Evolutionary conservation across 441 rosid species (phyloP).

Genomic region (Gossypium laxum): DNA sequence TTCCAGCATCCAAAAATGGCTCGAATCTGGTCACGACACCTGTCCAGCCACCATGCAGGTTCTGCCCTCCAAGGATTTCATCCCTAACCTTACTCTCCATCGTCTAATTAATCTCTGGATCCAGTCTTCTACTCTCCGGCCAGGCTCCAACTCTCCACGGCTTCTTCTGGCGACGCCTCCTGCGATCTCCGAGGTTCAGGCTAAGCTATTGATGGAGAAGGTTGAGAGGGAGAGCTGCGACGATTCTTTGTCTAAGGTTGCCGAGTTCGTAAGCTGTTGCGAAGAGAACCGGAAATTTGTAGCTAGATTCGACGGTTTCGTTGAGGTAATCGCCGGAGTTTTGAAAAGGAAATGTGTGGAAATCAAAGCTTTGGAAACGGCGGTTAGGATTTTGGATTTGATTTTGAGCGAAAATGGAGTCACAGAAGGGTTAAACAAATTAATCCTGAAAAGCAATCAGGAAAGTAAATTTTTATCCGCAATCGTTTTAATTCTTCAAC

Average conservation of each 20-base stretch:
- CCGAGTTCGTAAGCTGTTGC: constrained; percentile 34
- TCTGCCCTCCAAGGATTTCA: constrained; percentile 47
- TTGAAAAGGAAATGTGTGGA: constrained; percentile 23
- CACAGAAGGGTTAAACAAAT: constrained; percentile 26
- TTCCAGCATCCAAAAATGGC: constrained; percentile 72
- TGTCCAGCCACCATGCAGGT: constrained; percentile 69
- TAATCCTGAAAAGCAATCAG: constrained; percentile 27
- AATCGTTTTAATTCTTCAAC: constrained; percentile 34
- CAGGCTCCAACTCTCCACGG: constrained; percentile 17
- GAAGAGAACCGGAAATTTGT: constrained; percentile 45
- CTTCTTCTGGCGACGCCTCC: not conserved
- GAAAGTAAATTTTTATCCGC: constrained; percentile 27
- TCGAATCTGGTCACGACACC: constrained; percentile 53
- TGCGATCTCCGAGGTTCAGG: constrained; percentile 23
- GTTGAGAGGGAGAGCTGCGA: constrained; percentile 16
- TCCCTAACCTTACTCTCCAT: constrained; percentile 73
- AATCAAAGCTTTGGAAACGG: constrained; percentile 24
- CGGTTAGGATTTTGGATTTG: constrained; percentile 35
- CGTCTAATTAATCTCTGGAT: constrained; percentile 74
- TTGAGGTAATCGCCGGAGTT: constrained; percentile 34
- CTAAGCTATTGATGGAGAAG: constrained; percentile 22
- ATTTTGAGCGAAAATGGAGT: constrained; percentile 31
- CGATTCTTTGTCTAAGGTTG: constrained; percentile 26
- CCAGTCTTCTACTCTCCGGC: constrained; percentile 31
- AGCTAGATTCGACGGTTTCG: constrained; percentile 31